phyloP scores from a whole-genome alignment of 805 yeast species.

The Ogataea nitratoaversa region DNA sequence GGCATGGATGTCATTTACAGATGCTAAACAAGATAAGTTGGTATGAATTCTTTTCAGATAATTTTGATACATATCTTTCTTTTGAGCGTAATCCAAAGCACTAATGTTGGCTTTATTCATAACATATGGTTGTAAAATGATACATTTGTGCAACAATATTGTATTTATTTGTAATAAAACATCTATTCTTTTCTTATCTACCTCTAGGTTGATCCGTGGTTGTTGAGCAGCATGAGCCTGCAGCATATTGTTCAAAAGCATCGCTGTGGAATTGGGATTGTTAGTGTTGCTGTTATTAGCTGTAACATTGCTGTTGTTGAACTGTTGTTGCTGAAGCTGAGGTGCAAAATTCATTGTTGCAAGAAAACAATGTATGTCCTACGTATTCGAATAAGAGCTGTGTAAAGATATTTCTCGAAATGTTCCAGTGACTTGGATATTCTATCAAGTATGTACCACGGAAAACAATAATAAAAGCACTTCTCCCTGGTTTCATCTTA shows the following conservation, averaged over 20 bases:
- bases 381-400: too few species aligned
- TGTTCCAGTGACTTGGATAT: too few species aligned
- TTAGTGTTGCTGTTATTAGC: neutral
- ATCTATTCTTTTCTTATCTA: conserved; percentile 32
- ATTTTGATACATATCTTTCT: conserved; percentile 29
- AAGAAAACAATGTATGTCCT: neutral
- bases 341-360: conserved; percentile 2
- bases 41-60: conserved; percentile 34
- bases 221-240: conserved; percentile 27
- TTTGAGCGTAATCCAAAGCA: conserved; percentile 23
- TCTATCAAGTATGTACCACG: too few species aligned
- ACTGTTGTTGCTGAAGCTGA: conserved; percentile 4
- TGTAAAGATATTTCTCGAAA: too few species aligned
- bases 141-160: conserved; percentile 29
- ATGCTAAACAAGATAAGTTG: conserved; percentile 33
- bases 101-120: conserved; percentile 18
- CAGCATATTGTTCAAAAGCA: conserved; percentile 16
- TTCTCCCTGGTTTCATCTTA: too few species aligned
- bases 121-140: conserved; percentile 25
- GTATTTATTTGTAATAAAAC: conserved; percentile 34
- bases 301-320: conserved; percentile 3
- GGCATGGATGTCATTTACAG: conserved; percentile 34
- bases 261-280: conserved; percentile 1
- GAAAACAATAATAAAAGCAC: too few species aligned
- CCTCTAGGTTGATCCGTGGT: conserved; percentile 25